Evolutionary conservation across 1,284 basidiomycete genomes (phyloP).

Genomic region (Tausonia pullulans): DNA sequence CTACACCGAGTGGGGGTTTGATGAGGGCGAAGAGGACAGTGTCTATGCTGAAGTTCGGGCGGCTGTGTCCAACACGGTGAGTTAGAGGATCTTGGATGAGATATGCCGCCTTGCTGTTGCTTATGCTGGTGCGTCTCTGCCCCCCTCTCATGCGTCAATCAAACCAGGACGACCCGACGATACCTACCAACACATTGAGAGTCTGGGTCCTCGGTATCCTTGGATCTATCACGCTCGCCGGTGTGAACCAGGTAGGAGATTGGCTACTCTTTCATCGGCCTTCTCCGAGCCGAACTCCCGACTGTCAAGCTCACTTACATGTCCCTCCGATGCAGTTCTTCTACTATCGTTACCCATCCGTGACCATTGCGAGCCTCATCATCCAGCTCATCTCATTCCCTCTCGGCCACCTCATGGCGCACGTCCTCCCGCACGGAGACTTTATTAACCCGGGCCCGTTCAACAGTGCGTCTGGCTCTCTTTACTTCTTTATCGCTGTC

Average conservation of each 20-base stretch:
- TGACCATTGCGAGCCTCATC: slow-evolving; percentile 9
- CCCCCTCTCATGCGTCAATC: background rate
- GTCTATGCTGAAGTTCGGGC: slow-evolving; percentile 17
- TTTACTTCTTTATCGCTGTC: background rate
- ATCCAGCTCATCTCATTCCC: slow-evolving; percentile 14
- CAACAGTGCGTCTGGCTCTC: slow-evolving; percentile 2
- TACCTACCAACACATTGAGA: slow-evolving; percentile 14
- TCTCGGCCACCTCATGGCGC: slow-evolving; percentile 6
- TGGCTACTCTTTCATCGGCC: background rate
- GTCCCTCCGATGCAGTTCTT: slow-evolving; percentile 2
- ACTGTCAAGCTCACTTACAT: background rate
- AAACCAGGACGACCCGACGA: slow-evolving; percentile 8
- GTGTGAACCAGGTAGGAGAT: slow-evolving; percentile 12
- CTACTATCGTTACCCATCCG: slow-evolving; percentile 13
- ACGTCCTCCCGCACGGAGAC: background rate
- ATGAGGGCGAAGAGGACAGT: slow-evolving; percentile 15
- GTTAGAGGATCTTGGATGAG: no score
- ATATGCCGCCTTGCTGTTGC: no score
- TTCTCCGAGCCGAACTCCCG: background rate
- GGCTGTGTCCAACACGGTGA: slow-evolving; percentile 12
- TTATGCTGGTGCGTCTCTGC: no score
- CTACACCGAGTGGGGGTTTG: slow-evolving; percentile 13
- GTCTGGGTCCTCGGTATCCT: slow-evolving; percentile 12
- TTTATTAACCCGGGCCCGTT: slow-evolving; percentile 16
- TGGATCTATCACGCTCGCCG: background rate